phyloP scores from a whole-genome alignment of 2,329 filamentous ascomycete genomes.

The Ophiocordyceps camponoti-leonardi region DNA sequence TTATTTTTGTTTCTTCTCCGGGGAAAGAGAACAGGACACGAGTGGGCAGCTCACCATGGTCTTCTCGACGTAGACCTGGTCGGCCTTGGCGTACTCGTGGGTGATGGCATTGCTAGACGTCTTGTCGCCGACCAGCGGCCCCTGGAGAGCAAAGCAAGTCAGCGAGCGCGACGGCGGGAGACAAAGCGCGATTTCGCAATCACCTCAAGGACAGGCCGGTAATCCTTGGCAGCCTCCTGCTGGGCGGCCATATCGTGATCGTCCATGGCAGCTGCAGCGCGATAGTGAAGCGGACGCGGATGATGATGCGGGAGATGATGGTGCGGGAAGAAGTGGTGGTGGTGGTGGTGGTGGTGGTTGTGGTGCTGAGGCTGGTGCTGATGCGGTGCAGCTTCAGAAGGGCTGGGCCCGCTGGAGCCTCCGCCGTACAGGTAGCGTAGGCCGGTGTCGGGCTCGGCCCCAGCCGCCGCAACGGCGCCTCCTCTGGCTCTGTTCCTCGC shows the following conservation, averaged over 20 bases:
- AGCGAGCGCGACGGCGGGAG: neutral
- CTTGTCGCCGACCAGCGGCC: conserved; percentile 65
- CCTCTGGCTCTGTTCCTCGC: neutral
- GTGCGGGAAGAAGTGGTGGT: conserved; percentile 2
- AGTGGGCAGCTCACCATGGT: conserved; percentile 48
- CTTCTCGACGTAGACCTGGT: conserved; percentile 71
- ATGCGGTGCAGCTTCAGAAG: neutral
- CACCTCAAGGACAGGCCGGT: conserved; percentile 40
- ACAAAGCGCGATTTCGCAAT: neutral
- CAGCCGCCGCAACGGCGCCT: neutral
- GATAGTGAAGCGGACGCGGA: conserved; percentile 1
- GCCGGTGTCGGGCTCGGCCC: neutral
- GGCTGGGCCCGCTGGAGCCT: neutral
- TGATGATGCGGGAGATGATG: conserved; percentile 9
- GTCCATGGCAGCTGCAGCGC: conserved; percentile 13
- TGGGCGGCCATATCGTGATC: conserved; percentile 35
- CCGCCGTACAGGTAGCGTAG: neutral
- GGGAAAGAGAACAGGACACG: neutral
- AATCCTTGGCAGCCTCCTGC: conserved; percentile 41
- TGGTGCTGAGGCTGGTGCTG: neutral
- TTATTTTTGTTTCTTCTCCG: neutral
- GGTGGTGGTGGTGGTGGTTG: neutral
- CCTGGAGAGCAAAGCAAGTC: conserved; percentile 30
- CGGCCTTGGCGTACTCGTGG: conserved; percentile 75
- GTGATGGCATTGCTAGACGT: conserved; percentile 62